Evolutionary conservation across 805 yeast species (phyloP), one percentile per base, ranked within the genome.

Genomic region (Saturnispora zaruensis): DNA sequence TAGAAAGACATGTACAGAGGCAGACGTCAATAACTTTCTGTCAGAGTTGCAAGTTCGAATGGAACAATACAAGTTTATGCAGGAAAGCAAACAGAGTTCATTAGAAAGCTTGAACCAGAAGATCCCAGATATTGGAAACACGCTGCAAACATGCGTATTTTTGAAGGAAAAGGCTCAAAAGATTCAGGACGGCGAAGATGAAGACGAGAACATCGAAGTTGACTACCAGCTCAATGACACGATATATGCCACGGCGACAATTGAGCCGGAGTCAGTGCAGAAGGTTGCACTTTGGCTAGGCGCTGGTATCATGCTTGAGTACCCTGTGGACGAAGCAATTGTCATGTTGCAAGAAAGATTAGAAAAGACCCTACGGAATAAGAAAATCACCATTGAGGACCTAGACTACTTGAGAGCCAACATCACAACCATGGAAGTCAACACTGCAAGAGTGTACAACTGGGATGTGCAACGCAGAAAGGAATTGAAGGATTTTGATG

Each of bases 351-450:
- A 71, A 11, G 73, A 74, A 36, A 80, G 91, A 63, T 74, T 90
- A 53, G 64, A 65, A 13, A 77, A 78, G 32, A 89, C 95, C 14
- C 69, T 76, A 57, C 70, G 74, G 37, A 83, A 78, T 55, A 74
- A 80, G 57, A 63, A 68, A 23, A 71, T 74, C 41, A 84, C 95
- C 34, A 79, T 86, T 56, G 95, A 86, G 55, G 99, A 88, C 63
- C 75, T 86, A 53, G 96, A 87, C 60, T 89, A 81, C 57, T 73
- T 83, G 53, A 78, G 93, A 55, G 93, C 86, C 57, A 89, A 89
- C 59, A 90, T 91, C 54, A 93, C 99, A 14, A 91, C 97, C 3
- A 87, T 93, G 90, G 98, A 93, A 66, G 99, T 93, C 46, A 93
- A 93, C 63, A 88, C 96, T 16, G 97, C 99, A 1, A 77, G 99